Evolutionary conservation across 495 filamentous ascomycete genomes (phyloP).

Genomic region (Lasiosphaeria hispida): DNA sequence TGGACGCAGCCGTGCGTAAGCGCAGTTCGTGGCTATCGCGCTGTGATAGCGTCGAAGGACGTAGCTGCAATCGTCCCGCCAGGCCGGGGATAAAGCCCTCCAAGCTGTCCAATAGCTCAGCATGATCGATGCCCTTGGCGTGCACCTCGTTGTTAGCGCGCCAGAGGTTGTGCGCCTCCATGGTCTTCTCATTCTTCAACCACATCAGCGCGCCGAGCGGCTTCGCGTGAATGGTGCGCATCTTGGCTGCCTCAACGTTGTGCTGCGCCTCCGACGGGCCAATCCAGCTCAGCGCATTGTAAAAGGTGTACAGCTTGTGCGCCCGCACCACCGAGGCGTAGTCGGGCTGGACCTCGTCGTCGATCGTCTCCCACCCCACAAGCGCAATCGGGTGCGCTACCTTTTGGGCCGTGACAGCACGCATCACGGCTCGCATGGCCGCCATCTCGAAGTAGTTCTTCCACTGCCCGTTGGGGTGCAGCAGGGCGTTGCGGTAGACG

Average conservation of each 20-base stretch:
- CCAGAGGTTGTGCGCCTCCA: conserved; percentile 51
- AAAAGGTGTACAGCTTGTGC: conserved; percentile 56
- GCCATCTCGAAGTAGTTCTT: conserved; percentile 41
- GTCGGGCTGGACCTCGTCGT: conserved; percentile 50
- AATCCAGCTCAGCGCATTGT: conserved; percentile 55
- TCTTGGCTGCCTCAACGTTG: conserved; percentile 38
- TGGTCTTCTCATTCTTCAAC: conserved; percentile 53
- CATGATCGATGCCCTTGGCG: conserved; percentile 13
- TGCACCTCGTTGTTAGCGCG: conserved; percentile 42
- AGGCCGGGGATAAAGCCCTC: neutral
- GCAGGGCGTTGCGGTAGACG: conserved; percentile 37
- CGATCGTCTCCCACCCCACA: conserved; percentile 54
- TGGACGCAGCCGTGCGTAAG: neutral
- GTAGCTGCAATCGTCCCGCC: neutral
- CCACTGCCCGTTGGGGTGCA: conserved; percentile 32
- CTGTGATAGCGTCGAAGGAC: neutral
- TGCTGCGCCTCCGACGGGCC: conserved; percentile 42
- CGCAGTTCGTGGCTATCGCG: neutral
- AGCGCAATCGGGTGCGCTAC: conserved; percentile 4
- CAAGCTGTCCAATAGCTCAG: conserved; percentile 7
- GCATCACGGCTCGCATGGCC: conserved; percentile 31
- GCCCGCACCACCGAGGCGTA: conserved; percentile 54
- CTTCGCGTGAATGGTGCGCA: conserved; percentile 44
- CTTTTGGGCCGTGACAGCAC: conserved; percentile 33
- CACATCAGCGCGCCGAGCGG: conserved; percentile 46